phyloP scores from a whole-genome alignment of 331 rosid genomes.

The Telfairia occidentalis region DNA sequence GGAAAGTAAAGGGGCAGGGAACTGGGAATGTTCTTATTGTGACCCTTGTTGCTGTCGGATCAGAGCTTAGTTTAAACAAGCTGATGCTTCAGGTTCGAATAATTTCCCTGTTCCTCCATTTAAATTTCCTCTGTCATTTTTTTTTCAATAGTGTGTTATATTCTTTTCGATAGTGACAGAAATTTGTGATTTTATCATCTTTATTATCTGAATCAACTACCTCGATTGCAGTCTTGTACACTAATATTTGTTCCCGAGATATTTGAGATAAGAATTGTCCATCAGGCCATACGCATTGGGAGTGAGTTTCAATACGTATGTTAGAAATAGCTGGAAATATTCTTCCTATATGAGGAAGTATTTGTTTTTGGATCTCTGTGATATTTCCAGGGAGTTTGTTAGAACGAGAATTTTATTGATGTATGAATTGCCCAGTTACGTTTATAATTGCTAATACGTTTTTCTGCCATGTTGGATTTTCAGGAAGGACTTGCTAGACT shows the following conservation, averaged over 20 bases:
- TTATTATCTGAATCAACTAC: background rate
- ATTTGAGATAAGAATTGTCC: background rate
- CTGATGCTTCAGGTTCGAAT: slow-evolving; percentile 75
- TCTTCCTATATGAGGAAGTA: background rate
- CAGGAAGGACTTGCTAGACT: slow-evolving; percentile 87
- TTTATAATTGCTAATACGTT: background rate
- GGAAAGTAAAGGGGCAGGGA: slow-evolving; percentile 88
- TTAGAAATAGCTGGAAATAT: background rate
- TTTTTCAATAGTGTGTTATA: background rate
- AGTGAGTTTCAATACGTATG: background rate
- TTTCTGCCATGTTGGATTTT: slow-evolving; percentile 18
- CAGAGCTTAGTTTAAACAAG: slow-evolving; percentile 79
- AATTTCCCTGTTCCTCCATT: background rate
- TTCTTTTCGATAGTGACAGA: background rate
- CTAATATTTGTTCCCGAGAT: background rate
- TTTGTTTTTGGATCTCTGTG: background rate
- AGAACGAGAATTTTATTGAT: background rate
- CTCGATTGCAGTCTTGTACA: background rate
- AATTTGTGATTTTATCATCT: background rate
- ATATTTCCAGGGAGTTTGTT: background rate
- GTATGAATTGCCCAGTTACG: background rate
- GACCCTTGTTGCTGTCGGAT: slow-evolving; percentile 76
- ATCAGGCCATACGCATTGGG: background rate
- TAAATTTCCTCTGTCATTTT: background rate
- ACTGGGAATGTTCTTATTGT: slow-evolving; percentile 63